These are phyloP conservation scores for Aurantiochytrium sp. DNA, from an alignment of 108 stramenopile species.

Conservation along the genomic window DNA sequence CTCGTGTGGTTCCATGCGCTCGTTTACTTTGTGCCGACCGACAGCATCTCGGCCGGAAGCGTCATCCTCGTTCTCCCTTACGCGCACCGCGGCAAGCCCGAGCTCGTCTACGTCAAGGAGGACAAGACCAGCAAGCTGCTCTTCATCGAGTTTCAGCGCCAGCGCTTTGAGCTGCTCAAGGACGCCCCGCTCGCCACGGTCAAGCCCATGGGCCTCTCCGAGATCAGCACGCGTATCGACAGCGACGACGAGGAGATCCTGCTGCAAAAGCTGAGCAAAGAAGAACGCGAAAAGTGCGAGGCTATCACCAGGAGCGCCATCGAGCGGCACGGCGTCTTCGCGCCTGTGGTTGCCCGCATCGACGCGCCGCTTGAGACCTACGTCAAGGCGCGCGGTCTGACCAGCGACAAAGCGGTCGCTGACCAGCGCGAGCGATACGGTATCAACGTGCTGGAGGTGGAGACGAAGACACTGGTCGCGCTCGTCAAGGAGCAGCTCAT, in stretches of 20 bases:
- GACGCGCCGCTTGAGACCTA: neutral
- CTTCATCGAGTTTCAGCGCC: conserved; percentile 20
- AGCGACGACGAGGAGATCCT: conserved; percentile 2
- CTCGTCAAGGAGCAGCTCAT: conserved; percentile 78
- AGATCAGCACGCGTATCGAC: neutral
- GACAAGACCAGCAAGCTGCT: conserved; percentile 37
- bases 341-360: neutral
- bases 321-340: neutral
- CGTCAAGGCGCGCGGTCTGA: conserved; percentile 52
- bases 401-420: conserved; percentile 55
- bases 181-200: neutral
- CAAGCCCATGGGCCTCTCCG: neutral
- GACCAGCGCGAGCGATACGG: conserved; percentile 78
- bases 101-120: conserved; percentile 13
- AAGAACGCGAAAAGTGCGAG: neutral
- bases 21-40: conserved; percentile 71
- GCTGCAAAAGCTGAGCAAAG: conserved; percentile 1
- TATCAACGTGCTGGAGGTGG: conserved; percentile 70
- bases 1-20: conserved; percentile 78
- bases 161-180: neutral
- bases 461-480: conserved; percentile 73
- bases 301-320: neutral
- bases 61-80: conserved; percentile 44
- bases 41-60: conserved; percentile 38
- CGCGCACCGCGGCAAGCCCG: conserved; percentile 36